Base-by-base conservation (phyloP, 2,329 filamentous ascomycete species). In the Botrytis pseudocinerea region DNA sequence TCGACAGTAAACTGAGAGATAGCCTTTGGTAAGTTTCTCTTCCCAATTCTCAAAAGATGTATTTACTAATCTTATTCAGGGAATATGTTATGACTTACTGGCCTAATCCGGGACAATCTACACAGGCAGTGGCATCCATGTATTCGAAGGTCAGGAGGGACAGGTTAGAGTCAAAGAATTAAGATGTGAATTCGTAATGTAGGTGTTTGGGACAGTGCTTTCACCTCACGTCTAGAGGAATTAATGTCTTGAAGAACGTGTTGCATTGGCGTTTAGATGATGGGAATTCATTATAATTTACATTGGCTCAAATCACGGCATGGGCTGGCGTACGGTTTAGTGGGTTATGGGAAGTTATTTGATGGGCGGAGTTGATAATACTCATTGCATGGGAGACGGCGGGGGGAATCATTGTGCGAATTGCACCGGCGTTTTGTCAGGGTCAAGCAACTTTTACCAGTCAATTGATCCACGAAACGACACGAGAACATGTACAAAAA, bases 31-130 rank as follows among this genome's bases (percentile, higher is more conserved):
- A 76, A 77, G 77, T 77, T 66, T 32, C 40, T 44, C 64, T 40
- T 46, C 6, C 20, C 25, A 20, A 44, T 46, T 38, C 22, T 7
- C 22, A 62, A 64, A 20, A 28, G 61, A 62, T 32, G n/a, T 46
- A 28, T 57, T 54, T 60, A 28, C 75, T 79, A 77, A 78, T 35
- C 40, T 57, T 74, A 35, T 18, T 35, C 25, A 82, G 80, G 80
- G 76, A 77, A 66, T 81, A 81, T 74, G 78, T 80, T 44, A 77
- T 79, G 62, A 72, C 77, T n/a, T 78, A 77, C 66, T 82, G 80
- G 80, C 80, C 80, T 22, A 73, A 70, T 35, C 69, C 78, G 7
- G 76, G 77, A 63, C 78, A 79, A 68, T 74, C 74, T 28, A 77
- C 78, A 35, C 76, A 75, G 48, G 78, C 76, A 38, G 69, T 73